Evolutionary conservation across 352 stramenopile species (phyloP), one percentile per base, ranked within the genome.

Genomic region (Globisporangium paroecandrum): DNA sequence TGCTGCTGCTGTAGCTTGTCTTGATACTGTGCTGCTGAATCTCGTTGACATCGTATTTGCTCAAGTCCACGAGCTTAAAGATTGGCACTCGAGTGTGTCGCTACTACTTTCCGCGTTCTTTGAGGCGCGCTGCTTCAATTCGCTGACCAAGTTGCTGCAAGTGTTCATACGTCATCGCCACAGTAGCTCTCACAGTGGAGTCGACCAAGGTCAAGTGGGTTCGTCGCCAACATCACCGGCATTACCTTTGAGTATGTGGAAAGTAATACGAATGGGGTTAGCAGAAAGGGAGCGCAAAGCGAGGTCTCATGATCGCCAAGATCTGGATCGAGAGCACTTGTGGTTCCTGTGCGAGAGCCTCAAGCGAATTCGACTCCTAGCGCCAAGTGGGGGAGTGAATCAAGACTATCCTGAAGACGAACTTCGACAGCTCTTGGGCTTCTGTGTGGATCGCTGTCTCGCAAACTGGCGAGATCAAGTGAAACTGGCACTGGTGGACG

Each of bases 311-410:
- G 9, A 34, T 13, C 15, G 0, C 18, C 41, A 49, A 7, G 1
- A 18, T 49, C 36, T 81, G 20, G 68, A 70, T n/a, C 57, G 46
- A 1, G 64, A 83, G 18, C 74, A 83, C 29, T 34, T 83, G 4
- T 32, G 53, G 8, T 79, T 78, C 55, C 29, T 83, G 12, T 67
- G 13, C 1, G 27, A 62, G 57, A 15, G 8, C 13, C 29, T 58
- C 36, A 43, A 25, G 46, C 34, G 55, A 10, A 41, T 4, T 0
- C 63, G 47, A 13, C 38, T 46, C n/a, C 32, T 10, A 34, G 34
- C 12, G 3, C 36, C 29, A 13, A 6, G 8, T 8, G 18, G 12
- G n/a, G 29, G 20, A 36, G 20, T 20, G 8, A 3, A 3, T 1
- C 20, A 3, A 8, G 13, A 9, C 15, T 20, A n/a, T 13, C 53